These are phyloP conservation scores for Diplogelasinospora grovesii DNA, from an alignment of 495 filamentous ascomycete species.

Conservation along the genomic window DNA sequence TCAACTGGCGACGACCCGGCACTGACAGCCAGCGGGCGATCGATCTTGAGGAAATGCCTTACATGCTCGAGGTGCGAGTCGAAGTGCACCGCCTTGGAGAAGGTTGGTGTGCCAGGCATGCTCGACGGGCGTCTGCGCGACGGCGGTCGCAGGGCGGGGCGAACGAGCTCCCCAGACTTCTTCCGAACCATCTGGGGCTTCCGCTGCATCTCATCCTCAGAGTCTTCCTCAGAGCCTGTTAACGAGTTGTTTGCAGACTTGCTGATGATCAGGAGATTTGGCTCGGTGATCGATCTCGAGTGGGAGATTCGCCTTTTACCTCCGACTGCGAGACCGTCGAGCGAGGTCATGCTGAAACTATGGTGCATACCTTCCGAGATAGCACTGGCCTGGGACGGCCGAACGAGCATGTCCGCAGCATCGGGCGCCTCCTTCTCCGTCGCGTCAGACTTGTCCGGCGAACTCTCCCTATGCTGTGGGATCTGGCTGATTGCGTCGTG, in stretches of 20 bases:
- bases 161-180: slow-evolving; percentile 95
- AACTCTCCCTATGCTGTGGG: slow-evolving; percentile 56
- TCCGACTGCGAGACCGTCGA: slow-evolving; percentile 28
- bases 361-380: slow-evolving; percentile 30
- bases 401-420: slow-evolving; percentile 28
- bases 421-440: slow-evolving; percentile 10
- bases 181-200: slow-evolving; percentile 91
- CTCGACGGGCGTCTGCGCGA: slow-evolving; percentile 79
- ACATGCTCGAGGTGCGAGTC: slow-evolving; percentile 92
- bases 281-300: slow-evolving; percentile 78
- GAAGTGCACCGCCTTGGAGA: slow-evolving; percentile 92
- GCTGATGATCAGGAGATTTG: slow-evolving; percentile 45
- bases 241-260: slow-evolving; percentile 48
- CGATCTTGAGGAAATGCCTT: slow-evolving; percentile 87
- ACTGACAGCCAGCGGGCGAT: slow-evolving; percentile 89
- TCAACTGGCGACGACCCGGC: slow-evolving; percentile 92
- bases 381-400: slow-evolving; percentile 27
- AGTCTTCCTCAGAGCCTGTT: slow-evolving; percentile 56
- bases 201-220: slow-evolving; percentile 52
- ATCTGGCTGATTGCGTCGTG: slow-evolving; percentile 78
- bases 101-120: slow-evolving; percentile 96
- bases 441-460: slow-evolving; percentile 41
- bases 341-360: slow-evolving; percentile 26
- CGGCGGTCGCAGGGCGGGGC: slow-evolving; percentile 77
- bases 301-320: slow-evolving; percentile 52